Evolutionary conservation across 345 rosid genomes (phyloP).

Genomic region (Eutrema yunnanense): DNA sequence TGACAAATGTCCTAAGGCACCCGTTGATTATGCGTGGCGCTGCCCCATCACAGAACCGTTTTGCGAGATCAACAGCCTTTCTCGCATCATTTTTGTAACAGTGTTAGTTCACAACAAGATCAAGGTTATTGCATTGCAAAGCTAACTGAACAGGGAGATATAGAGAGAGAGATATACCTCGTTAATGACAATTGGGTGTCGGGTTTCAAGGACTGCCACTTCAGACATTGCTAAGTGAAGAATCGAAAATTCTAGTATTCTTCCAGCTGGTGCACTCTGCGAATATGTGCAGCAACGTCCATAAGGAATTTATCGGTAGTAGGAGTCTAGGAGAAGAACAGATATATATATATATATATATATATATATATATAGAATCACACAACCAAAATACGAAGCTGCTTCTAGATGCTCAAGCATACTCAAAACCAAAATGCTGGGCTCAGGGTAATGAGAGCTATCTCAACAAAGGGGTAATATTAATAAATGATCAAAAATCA

Average conservation of each 20-base stretch:
- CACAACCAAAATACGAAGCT: not conserved
- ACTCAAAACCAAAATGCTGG: slow-evolving; percentile 1
- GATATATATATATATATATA: not conserved
- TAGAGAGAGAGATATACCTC: slow-evolving; percentile 44
- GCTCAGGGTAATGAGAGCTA: not conserved
- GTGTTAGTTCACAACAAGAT: slow-evolving; percentile 7
- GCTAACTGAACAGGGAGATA: not conserved
- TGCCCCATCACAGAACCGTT: slow-evolving; percentile 92
- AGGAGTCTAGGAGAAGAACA: not conserved
- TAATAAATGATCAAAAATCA: not conserved
- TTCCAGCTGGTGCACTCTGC: slow-evolving; percentile 81
- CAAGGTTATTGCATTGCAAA: not conserved
- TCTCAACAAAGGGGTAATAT: not conserved
- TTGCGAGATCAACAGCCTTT: slow-evolving; percentile 96
- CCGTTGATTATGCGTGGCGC: slow-evolving; percentile 93
- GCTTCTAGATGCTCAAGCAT: not conserved
- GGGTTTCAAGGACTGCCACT: slow-evolving; percentile 70
- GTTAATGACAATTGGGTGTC: slow-evolving; percentile 88
- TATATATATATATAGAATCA: not conserved
- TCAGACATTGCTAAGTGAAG: slow-evolving; percentile 97
- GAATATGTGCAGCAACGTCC: not conserved
- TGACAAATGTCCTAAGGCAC: slow-evolving; percentile 82
- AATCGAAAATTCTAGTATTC: slow-evolving; percentile 83
- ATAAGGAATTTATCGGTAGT: not conserved
- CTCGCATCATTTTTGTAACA: slow-evolving; percentile 7